A percentile compares a stretch with the other conserved stretches of the same genome.
Evolutionary conservation across 1,284 basidiomycete species (phyloP).

Genomic region (Apiotrichum laibachii): DNA sequence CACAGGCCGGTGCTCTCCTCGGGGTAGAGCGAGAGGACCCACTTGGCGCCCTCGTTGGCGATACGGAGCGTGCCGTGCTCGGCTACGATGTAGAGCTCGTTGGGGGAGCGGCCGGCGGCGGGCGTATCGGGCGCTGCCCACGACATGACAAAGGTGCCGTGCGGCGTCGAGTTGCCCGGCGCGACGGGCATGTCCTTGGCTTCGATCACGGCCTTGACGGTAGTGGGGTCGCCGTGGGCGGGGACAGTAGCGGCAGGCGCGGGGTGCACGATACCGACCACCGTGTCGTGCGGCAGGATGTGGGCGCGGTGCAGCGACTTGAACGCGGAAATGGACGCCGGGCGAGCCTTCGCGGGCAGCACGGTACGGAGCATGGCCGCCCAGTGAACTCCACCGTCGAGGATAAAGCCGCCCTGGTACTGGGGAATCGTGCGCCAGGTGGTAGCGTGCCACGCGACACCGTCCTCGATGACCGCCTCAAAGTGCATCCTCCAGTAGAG

Average conservation of each 20-base stretch:
- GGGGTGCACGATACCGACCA: slow-evolving; percentile 56
- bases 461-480: slow-evolving; percentile 60
- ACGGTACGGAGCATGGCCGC: slow-evolving; percentile 41
- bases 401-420: slow-evolving; percentile 64
- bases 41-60: slow-evolving; percentile 45
- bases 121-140: slow-evolving; percentile 40
- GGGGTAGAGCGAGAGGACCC: slow-evolving; percentile 59
- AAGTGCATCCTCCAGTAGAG: slow-evolving; percentile 52
- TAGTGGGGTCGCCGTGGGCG: slow-evolving; percentile 54
- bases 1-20: slow-evolving; percentile 49
- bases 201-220: slow-evolving; percentile 8
- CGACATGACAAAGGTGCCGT: slow-evolving; percentile 40
- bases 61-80: slow-evolving; percentile 55
- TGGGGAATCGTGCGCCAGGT: slow-evolving; percentile 73
- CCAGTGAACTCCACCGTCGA: slow-evolving; percentile 50
- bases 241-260: slow-evolving; percentile 60
- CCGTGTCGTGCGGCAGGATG: slow-evolving; percentile 70
- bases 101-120: slow-evolving; percentile 15
- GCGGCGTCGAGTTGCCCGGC: slow-evolving; percentile 34
- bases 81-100: slow-evolving; percentile 35
- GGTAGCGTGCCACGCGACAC: slow-evolving; percentile 72
- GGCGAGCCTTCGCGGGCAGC: slow-evolving; percentile 39
- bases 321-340: slow-evolving; percentile 60
- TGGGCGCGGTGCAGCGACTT: slow-evolving; percentile 66
- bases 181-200: slow-evolving; percentile 26